A percentile compares a stretch with the other conserved stretches of the same genome.
Evolutionary conservation across 768 basidiomycete species (phyloP).

Genomic region (Leccinum barrowsii): DNA sequence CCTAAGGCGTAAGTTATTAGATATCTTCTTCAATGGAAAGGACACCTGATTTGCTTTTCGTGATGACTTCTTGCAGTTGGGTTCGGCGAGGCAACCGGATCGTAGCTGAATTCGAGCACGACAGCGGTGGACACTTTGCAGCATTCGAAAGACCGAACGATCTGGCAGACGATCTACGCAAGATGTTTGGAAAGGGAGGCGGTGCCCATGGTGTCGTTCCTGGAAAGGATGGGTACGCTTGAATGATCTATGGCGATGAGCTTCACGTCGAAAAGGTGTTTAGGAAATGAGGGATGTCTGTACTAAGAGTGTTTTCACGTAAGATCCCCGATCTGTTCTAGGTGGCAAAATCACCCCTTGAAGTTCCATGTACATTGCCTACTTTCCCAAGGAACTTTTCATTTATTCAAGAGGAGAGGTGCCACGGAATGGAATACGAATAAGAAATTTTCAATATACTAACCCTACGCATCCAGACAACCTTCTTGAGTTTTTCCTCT

Average conservation of each 20-base stretch:
- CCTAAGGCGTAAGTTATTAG: slow-evolving; percentile 35
- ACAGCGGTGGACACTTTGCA: slow-evolving; percentile 57
- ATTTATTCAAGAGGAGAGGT: no score
- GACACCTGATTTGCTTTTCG: neutral
- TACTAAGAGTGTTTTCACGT: no score
- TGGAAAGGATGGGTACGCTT: slow-evolving; percentile 41
- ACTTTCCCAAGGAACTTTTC: neutral
- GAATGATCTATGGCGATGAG: neutral
- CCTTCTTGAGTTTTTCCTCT: neutral
- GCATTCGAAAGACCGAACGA: slow-evolving; percentile 46
- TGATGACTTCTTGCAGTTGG: slow-evolving; percentile 38
- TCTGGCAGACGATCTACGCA: slow-evolving; percentile 47
- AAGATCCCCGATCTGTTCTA: no score
- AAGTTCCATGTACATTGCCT: no score
- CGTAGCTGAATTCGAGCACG: slow-evolving; percentile 48
- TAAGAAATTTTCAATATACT: neutral
- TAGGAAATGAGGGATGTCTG: no score
- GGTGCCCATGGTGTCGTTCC: slow-evolving; percentile 46
- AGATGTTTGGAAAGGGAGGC: slow-evolving; percentile 55
- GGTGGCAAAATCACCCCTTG: no score
- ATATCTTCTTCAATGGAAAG: neutral
- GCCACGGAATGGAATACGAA: no score
- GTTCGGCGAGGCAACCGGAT: slow-evolving; percentile 32
- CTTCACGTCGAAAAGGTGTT: no score
- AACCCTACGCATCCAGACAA: neutral